A percentile compares a stretch with the other conserved stretches of the same genome.
phyloP scores from a whole-genome alignment of 1,284 basidiomycete genomes.

The Rhodotorula sp. region DNA sequence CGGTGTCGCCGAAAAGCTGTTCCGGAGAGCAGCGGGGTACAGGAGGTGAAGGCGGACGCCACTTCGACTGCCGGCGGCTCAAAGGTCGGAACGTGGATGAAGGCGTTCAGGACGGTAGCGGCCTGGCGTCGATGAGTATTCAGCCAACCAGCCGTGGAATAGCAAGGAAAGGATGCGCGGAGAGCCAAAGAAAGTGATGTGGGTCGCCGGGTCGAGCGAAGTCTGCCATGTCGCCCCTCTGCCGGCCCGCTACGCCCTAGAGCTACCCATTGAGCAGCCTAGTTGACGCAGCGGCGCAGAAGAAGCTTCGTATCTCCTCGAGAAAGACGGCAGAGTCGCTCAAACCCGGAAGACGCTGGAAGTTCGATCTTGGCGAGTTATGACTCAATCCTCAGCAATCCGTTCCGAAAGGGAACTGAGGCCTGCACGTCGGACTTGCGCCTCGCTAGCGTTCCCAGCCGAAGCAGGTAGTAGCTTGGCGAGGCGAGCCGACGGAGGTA shows the following conservation, averaged over 20 bases:
- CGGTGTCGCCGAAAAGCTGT: no score
- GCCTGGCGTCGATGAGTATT: no score
- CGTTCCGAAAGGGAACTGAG: slow-evolving; percentile 27
- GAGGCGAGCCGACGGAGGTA: neutral
- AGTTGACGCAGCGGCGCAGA: slow-evolving; percentile 16
- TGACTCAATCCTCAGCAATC: slow-evolving; percentile 36
- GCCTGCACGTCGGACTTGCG: neutral
- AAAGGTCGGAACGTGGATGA: no score
- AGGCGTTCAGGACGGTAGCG: no score
- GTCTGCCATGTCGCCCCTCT: neutral
- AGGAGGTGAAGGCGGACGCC: no score
- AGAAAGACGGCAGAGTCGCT: neutral
- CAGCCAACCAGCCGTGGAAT: no score
- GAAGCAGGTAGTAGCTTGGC: no score
- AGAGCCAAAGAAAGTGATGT: no score
- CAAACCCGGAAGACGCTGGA: neutral
- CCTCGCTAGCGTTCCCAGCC: neutral
- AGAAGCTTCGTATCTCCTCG: neutral
- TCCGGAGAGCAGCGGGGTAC: no score
- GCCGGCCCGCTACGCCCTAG: slow-evolving; percentile 11
- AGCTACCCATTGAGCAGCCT: neutral
- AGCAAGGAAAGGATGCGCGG: no score
- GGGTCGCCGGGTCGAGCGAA: neutral
- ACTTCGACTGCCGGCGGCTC: no score
- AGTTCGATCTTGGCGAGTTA: slow-evolving; percentile 26